Conservation (phyloP, 208 protist species). For the Porcisia deanei region DNA sequence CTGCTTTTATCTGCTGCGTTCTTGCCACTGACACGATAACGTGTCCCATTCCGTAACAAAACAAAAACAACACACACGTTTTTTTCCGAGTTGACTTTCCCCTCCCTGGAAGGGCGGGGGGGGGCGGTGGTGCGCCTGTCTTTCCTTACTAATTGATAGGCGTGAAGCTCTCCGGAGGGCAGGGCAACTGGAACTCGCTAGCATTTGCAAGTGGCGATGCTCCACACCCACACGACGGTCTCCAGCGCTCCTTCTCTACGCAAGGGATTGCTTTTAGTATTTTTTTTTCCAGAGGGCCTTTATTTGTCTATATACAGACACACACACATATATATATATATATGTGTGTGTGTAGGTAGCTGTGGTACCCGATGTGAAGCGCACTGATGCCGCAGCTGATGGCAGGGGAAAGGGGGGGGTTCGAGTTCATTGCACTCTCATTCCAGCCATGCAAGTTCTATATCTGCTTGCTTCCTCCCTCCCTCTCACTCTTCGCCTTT, state of each 20-base stretch:
- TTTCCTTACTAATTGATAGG: too few species aligned
- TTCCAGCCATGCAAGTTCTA: not conserved
- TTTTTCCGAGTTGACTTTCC: not conserved
- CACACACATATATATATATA: not conserved
- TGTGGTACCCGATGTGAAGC: not conserved
- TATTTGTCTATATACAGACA: not conserved
- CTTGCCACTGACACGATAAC: not conserved
- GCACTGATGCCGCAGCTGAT: not conserved
- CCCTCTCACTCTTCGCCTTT: not conserved
- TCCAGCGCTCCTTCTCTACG: too few species aligned
- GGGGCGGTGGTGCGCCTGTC: not conserved
- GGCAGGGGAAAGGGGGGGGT: too few species aligned
- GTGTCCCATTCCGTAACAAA: not conserved
- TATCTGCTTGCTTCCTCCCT: not conserved
- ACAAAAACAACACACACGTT: not conserved
- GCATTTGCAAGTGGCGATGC: not conserved
- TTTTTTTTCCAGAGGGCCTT: not conserved
- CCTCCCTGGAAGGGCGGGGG: too few species aligned
- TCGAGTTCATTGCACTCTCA: not conserved
- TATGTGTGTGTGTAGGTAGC: not conserved
- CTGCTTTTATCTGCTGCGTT: constrained; percentile 18
- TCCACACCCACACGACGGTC: not conserved
- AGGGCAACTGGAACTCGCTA: not conserved
- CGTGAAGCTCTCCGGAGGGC: not conserved
- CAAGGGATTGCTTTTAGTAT: not conserved